Conservation (phyloP, 345 rosid species). For the Punica granatum region DNA sequence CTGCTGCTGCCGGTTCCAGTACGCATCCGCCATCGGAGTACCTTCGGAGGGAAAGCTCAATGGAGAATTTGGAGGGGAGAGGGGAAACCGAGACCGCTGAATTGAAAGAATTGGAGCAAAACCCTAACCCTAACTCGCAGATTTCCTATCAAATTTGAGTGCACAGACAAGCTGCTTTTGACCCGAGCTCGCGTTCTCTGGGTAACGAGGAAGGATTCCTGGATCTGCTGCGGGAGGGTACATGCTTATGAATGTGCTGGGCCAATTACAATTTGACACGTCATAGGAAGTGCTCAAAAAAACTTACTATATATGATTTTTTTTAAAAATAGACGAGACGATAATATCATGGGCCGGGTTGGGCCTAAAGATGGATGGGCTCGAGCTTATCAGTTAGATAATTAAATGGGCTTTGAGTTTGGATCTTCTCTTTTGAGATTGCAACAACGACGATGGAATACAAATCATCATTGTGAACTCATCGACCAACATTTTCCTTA, state of each 20-base stretch:
- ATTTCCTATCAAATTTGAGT: background rate
- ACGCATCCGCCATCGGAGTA: conserved; percentile 54
- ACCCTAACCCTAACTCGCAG: conserved; percentile 11
- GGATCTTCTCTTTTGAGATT: too few relatives aligned
- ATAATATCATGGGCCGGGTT: too few relatives aligned
- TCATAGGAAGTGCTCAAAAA: background rate
- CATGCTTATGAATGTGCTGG: background rate
- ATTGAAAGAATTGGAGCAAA: background rate
- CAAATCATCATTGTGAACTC: too few relatives aligned
- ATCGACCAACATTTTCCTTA: too few relatives aligned
- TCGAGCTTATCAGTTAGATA: too few relatives aligned
- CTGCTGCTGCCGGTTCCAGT: conserved; percentile 47
- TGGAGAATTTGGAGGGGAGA: background rate
- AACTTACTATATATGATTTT: too few relatives aligned
- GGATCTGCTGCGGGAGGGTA: conserved; percentile 2
- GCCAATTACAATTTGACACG: background rate
- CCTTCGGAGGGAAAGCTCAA: background rate
- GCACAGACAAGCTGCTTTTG: background rate
- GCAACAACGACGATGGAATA: too few relatives aligned
- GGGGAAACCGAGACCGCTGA: conserved; percentile 1
- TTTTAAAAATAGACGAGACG: too few relatives aligned
- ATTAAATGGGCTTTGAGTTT: too few relatives aligned
- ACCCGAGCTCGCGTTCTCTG: background rate
- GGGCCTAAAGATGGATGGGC: too few relatives aligned
- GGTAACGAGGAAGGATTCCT: background rate